phyloP scores from a whole-genome alignment of 345 rosid species.

The Ailanthus altissimus region DNA sequence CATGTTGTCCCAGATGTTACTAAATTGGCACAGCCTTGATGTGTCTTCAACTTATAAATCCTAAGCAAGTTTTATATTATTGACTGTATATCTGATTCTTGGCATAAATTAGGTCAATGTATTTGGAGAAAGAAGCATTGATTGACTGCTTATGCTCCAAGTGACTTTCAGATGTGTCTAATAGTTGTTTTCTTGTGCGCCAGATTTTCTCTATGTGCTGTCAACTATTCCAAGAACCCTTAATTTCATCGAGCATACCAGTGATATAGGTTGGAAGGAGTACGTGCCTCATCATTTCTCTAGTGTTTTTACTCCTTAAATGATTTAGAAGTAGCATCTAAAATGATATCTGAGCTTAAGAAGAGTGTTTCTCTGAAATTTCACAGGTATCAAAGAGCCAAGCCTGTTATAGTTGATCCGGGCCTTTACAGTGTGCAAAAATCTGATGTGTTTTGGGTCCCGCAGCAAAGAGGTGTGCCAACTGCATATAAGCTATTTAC shows the following conservation, averaged over 20 bases:
- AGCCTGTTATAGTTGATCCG: conserved; percentile 69
- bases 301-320: not conserved
- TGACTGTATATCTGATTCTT: not conserved
- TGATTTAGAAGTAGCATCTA: not conserved
- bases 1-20: not conserved
- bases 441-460: conserved; percentile 63
- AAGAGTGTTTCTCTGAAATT: conserved; percentile 18
- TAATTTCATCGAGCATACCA: conserved; percentile 85
- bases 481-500: conserved; percentile 65
- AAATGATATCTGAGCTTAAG: not conserved
- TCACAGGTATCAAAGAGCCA: conserved; percentile 64
- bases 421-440: conserved; percentile 57
- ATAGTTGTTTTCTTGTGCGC: conserved; percentile 10
- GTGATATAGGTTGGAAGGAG: conserved; percentile 93
- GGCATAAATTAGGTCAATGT: not conserved
- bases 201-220: conserved; percentile 72
- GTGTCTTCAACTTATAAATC: not conserved
- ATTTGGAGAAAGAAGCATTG: not conserved
- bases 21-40: not conserved
- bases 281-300: conserved; percentile 33
- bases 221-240: conserved; percentile 58
- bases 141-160: not conserved
- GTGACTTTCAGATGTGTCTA: not conserved
- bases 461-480: conserved; percentile 56
- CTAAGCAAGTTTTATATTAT: not conserved